Evolutionary conservation across 2,329 filamentous ascomycete genomes (phyloP).

Genomic region (Diaporthe eres): DNA sequence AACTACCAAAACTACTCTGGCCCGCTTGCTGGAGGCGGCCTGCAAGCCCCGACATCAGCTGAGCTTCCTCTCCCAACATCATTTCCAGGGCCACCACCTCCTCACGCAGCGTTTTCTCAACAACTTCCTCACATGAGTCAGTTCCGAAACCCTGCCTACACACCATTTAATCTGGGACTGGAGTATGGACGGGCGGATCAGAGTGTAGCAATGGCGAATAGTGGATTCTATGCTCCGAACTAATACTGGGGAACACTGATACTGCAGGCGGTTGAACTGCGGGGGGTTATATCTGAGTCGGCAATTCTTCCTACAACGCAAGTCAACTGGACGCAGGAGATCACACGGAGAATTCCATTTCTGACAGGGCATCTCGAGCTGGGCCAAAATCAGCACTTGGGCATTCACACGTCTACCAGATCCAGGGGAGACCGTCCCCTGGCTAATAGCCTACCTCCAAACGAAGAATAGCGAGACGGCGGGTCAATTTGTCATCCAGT

Average conservation of each 20-base stretch:
- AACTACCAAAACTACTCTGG: constrained; percentile 14
- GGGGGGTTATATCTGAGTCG: background rate
- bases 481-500: background rate
- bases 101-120: constrained; percentile 28
- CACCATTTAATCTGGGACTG: background rate
- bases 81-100: constrained; percentile 5
- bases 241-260: background rate
- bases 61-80: constrained; percentile 17
- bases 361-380: background rate
- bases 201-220: background rate
- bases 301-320: background rate
- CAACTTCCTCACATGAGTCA: constrained; percentile 29
- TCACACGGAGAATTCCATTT: background rate
- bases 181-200: constrained; percentile 12
- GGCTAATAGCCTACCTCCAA: background rate
- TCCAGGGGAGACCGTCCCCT: no score
- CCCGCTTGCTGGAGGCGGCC: constrained; percentile 6
- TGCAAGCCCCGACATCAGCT: constrained; percentile 25
- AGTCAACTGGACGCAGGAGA: background rate
- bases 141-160: constrained; percentile 23
- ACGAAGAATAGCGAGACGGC: background rate
- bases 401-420: background rate
- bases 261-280: background rate
- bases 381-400: background rate
- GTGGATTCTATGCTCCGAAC: constrained; percentile 16